Percentiles rank a stretch among this genome's conserved stretches.
Conservation (phyloP, 495 filamentous ascomycete genomes). For the Podospora pseudopauciseta region DNA sequence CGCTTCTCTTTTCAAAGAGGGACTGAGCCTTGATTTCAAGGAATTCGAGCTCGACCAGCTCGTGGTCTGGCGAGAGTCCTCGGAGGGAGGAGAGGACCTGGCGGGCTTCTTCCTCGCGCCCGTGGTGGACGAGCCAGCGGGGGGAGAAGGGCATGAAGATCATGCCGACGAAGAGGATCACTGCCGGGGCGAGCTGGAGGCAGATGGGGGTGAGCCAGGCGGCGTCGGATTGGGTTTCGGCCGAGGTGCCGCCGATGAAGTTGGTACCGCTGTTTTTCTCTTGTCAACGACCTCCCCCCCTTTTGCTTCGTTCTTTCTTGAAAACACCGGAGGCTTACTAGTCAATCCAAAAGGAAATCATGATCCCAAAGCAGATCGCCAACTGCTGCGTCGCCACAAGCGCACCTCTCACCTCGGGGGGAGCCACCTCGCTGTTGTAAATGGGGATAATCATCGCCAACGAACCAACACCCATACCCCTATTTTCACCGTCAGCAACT, state of each 20-base stretch:
- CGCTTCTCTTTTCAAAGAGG: constrained; percentile 72
- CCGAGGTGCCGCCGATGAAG: constrained; percentile 68
- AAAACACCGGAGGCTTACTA: constrained; percentile 39
- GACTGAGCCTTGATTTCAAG: constrained; percentile 79
- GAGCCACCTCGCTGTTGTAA: constrained; percentile 68
- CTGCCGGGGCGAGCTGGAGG: constrained; percentile 58
- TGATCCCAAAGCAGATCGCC: constrained; percentile 78
- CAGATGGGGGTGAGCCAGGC: constrained; percentile 68
- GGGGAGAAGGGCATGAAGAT: constrained; percentile 79
- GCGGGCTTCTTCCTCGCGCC: constrained; percentile 67
- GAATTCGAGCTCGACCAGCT: constrained; percentile 70
- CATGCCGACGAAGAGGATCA: constrained; percentile 65
- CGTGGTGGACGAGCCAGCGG: constrained; percentile 72
- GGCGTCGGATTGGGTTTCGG: constrained; percentile 58
- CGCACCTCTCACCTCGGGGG: constrained; percentile 59
- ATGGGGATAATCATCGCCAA: constrained; percentile 63
- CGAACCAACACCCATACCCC: constrained; percentile 68
- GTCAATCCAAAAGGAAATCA: constrained; percentile 82
- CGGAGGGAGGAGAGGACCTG: constrained; percentile 66
- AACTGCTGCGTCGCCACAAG: constrained; percentile 77
- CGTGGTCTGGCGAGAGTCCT: constrained; percentile 54
- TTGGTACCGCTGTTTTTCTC: constrained; percentile 52
- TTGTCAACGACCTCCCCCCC: not conserved
- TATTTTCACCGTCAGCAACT: constrained; percentile 13
- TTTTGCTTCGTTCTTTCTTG: no score